Evolutionary conservation across 495 filamentous ascomycete species (phyloP).

Genomic region (Penicillium roqueforti): DNA sequence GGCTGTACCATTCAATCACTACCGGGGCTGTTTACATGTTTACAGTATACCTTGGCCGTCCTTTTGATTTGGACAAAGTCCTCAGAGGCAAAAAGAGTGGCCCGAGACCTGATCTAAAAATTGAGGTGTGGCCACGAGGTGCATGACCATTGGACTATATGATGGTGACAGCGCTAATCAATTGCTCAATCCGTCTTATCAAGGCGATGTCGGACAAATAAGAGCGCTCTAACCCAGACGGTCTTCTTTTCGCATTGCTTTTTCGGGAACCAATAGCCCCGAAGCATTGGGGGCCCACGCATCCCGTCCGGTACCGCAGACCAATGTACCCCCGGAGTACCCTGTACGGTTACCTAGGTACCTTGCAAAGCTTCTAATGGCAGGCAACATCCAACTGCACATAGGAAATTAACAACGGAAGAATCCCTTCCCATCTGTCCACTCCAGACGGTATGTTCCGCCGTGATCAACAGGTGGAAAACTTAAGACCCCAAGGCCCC

Average conservation of each 20-base stretch:
- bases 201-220: slow-evolving; percentile 13
- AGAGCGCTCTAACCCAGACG: neutral
- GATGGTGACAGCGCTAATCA: slow-evolving; percentile 31
- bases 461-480: slow-evolving; percentile 22
- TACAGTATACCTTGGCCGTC: neutral
- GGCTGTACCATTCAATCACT: too few species aligned
- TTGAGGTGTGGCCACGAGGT: slow-evolving; percentile 26
- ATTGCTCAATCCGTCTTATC: slow-evolving; percentile 21
- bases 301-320: neutral
- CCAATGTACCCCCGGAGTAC: neutral
- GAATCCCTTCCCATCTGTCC: too few species aligned
- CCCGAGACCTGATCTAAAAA: slow-evolving; percentile 10
- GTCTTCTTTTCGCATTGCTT: neutral
- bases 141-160: slow-evolving; percentile 19
- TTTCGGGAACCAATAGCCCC: neutral
- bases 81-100: neutral
- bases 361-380: too few species aligned
- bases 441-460: slow-evolving; percentile 4
- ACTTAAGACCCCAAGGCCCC: neutral
- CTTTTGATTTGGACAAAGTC: neutral
- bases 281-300: neutral
- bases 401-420: too few species aligned
- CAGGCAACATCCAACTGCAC: too few species aligned
- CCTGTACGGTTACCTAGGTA: too few species aligned
- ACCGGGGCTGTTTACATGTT: too few species aligned